These are phyloP conservation scores for Juglanconis juglandina DNA, from an alignment of 2,329 filamentous ascomycete genomes.

Conservation along the genomic window DNA sequence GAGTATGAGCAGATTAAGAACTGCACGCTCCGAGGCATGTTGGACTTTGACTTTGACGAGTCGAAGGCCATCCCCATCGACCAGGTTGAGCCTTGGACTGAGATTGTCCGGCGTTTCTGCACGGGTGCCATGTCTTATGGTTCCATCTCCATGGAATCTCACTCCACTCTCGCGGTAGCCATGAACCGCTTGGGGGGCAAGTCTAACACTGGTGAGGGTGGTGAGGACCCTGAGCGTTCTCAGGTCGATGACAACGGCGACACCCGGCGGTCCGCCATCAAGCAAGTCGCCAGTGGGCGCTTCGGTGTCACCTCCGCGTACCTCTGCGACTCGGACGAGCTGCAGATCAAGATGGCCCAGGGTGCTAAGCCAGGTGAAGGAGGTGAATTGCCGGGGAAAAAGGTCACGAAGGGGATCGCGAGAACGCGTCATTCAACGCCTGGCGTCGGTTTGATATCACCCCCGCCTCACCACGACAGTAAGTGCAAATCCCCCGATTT, in stretches of 20 bases:
- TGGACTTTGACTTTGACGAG: conserved; percentile 95
- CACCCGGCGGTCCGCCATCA: conserved; percentile 95
- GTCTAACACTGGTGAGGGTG: conserved; percentile 96
- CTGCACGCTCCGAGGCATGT: conserved; percentile 87
- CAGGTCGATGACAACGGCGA: conserved; percentile 85
- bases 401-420: conserved; percentile 91
- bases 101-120: conserved; percentile 93
- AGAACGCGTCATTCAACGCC: conserved; percentile 94
- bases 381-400: conserved; percentile 94
- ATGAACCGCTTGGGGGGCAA: conserved; percentile 97
- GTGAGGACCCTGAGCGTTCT: conserved; percentile 89
- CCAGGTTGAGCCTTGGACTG: conserved; percentile 96
- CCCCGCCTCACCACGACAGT: conserved; percentile 85
- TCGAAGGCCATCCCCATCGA: conserved; percentile 83
- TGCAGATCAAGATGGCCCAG: conserved; percentile 99
- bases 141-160: conserved; percentile 97
- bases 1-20: conserved; percentile 97
- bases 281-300: conserved; percentile 92
- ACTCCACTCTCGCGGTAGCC: conserved; percentile 90
- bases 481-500: too few species aligned
- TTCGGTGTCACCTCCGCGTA: conserved; percentile 96
- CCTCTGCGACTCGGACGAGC: conserved; percentile 88
- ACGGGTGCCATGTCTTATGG: conserved; percentile 98
- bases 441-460: conserved; percentile 92
- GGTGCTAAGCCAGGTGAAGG: conserved; percentile 97